Evolutionary conservation across 1,139 yeast species (phyloP).

Genomic region (Candida albicans): DNA sequence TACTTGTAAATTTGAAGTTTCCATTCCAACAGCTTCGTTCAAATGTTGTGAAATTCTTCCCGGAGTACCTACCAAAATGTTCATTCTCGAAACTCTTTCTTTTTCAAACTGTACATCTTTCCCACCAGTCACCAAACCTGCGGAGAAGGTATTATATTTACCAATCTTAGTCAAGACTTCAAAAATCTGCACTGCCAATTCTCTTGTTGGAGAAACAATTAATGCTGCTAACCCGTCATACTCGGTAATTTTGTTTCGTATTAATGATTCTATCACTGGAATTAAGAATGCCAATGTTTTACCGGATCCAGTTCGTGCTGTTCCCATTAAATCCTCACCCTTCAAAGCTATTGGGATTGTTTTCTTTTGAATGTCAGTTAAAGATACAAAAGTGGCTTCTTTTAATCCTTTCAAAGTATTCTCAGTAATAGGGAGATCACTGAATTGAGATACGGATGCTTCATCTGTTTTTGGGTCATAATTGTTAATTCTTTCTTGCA

Average conservation of each 20-base stretch:
- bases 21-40: conserved; percentile 90
- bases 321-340: conserved; percentile 84
- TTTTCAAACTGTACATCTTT: conserved; percentile 86
- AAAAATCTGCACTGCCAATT: conserved; percentile 89
- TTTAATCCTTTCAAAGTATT: conserved; percentile 70
- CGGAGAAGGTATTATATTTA: conserved; percentile 74
- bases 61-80: conserved; percentile 92
- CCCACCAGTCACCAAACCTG: conserved; percentile 96
- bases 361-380: conserved; percentile 85
- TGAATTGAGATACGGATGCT: conserved; percentile 39
- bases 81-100: conserved; percentile 80
- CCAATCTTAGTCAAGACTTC: conserved; percentile 89
- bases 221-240: conserved; percentile 92
- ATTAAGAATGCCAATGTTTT: conserved; percentile 89
- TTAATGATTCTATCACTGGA: conserved; percentile 75
- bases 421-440: conserved; percentile 73
- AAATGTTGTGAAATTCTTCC: conserved; percentile 93
- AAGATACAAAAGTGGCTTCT: conserved; percentile 65
- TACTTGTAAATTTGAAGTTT: conserved; percentile 74
- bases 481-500: conserved; percentile 50
- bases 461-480: conserved; percentile 45
- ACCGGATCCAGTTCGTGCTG: conserved; percentile 97
- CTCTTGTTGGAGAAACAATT: conserved; percentile 91
- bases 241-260: conserved; percentile 78
- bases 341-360: conserved; percentile 77